Percentiles rank a stretch among this genome's conserved stretches.
These are phyloP conservation scores for Colletotrichum sp. DNA, from an alignment of 2,329 filamentous ascomycete genomes.

Conservation along the genomic window DNA sequence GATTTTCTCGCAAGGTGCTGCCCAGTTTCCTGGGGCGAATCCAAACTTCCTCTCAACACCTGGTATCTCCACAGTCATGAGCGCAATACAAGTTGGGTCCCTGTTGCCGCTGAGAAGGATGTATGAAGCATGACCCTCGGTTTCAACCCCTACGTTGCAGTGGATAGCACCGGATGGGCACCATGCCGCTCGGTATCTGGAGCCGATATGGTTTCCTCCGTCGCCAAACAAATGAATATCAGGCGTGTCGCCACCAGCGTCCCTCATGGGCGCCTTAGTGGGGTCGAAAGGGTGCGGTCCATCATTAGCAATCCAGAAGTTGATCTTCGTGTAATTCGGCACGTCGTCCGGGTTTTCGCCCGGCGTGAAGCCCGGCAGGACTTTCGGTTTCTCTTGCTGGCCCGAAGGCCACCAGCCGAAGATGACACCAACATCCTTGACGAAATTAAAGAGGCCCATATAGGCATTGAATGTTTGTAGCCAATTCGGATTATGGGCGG, in stretches of 20 bases:
- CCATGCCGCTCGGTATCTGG: not conserved
- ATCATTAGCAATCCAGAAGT: not conserved
- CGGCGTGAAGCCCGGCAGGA: too few relatives aligned
- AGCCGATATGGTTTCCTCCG: not conserved
- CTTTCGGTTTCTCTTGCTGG: too few relatives aligned
- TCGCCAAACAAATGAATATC: not conserved
- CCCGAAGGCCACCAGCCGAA: too few relatives aligned
- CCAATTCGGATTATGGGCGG: too few relatives aligned
- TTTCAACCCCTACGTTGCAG: not conserved
- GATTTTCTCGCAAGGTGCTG: not conserved
- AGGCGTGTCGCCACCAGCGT: not conserved
- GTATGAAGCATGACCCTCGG: not conserved
- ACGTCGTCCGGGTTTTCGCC: too few relatives aligned
- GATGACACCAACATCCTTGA: too few relatives aligned
- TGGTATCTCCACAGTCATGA: not conserved
- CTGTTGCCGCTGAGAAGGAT: not conserved
- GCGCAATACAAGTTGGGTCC: not conserved
- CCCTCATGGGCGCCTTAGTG: fast-evolving
- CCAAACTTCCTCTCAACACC: not conserved
- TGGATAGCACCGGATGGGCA: too few relatives aligned
- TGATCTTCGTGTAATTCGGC: not conserved
- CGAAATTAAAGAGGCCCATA: fast-evolving
- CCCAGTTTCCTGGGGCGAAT: not conserved
- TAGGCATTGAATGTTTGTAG: too few relatives aligned
- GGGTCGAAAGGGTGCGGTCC: not conserved